Percentiles rank a stretch among this genome's conserved stretches.
phyloP scores from a whole-genome alignment of 768 basidiomycete species.

The Auricularia heimuer region DNA sequence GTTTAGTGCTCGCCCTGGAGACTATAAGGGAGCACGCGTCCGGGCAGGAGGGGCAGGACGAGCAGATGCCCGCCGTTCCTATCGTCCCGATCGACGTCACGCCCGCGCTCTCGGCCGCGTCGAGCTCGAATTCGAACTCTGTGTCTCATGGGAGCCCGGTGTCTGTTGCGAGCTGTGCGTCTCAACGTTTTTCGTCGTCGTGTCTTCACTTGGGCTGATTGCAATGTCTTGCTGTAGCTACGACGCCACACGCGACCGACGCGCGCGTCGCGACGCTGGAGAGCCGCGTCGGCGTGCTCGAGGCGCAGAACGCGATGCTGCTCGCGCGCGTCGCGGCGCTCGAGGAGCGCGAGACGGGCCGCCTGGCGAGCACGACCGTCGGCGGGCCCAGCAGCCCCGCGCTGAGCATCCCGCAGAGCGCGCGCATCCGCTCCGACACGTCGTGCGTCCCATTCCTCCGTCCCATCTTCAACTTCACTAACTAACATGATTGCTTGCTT shows the following conservation, averaged over 20 bases:
- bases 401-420: neutral
- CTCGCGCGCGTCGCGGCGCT: neutral
- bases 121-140: neutral
- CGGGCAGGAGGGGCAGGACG: neutral
- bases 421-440: neutral
- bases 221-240: neutral
- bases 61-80: neutral
- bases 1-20: too few relatives aligned
- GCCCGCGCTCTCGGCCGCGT: neutral
- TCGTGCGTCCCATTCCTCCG: neutral
- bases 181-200: neutral
- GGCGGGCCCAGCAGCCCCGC: neutral
- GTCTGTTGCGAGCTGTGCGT: neutral
- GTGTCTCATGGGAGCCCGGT: neutral
- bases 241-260: neutral
- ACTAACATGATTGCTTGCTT: too few relatives aligned
- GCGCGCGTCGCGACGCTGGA: neutral
- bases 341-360: neutral
- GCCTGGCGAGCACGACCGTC: neutral
- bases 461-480: neutral
- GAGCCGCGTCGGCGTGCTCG: neutral
- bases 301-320: neutral
- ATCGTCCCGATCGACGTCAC: slow-evolving; percentile 2
- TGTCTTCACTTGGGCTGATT: neutral
- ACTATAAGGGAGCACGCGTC: neutral